Conservation (phyloP, 495 filamentous ascomycete species). For the Penicillium egyptiacum region DNA sequence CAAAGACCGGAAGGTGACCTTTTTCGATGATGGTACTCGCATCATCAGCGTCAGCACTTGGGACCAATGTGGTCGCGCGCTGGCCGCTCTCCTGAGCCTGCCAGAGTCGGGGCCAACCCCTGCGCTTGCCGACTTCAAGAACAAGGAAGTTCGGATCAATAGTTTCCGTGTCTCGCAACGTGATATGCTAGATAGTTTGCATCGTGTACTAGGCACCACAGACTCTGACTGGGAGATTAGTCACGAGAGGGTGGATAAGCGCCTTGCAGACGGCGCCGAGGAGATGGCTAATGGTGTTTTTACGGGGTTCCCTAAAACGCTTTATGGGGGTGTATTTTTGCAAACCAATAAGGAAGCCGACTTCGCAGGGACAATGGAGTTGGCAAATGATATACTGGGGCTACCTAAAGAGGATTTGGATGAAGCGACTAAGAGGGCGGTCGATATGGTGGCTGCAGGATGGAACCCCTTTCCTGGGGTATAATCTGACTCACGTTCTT, state of each 20-base stretch:
- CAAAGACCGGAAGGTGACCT: slow-evolving; percentile 35
- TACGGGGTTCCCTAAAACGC: slow-evolving; percentile 21
- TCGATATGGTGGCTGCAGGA: slow-evolving; percentile 21
- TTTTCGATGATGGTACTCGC: slow-evolving; percentile 51
- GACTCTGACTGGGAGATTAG: slow-evolving; percentile 56
- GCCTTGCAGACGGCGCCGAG: slow-evolving; percentile 42
- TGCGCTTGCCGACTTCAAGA: slow-evolving; percentile 35
- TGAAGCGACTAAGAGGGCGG: slow-evolving; percentile 33
- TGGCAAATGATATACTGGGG: slow-evolving; percentile 51
- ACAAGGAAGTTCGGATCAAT: slow-evolving; percentile 42
- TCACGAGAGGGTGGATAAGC: slow-evolving; percentile 41
- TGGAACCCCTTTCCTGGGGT: slow-evolving; percentile 16
- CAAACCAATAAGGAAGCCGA: slow-evolving; percentile 40
- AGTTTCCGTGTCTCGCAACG: slow-evolving; percentile 51
- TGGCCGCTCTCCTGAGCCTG: slow-evolving; percentile 45
- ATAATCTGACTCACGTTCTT: neutral
- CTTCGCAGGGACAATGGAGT: slow-evolving; percentile 34
- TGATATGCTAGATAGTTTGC: slow-evolving; percentile 54
- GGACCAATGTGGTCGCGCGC: slow-evolving; percentile 44
- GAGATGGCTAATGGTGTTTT: slow-evolving; percentile 43
- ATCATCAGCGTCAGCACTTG: slow-evolving; percentile 42
- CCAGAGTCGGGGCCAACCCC: slow-evolving; percentile 26
- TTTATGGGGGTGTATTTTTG: slow-evolving; percentile 56
- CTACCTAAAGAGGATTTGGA: slow-evolving; percentile 61
- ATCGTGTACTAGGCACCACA: slow-evolving; percentile 51